Evolutionary conservation across 2,329 filamentous ascomycete genomes (phyloP).

Genomic region (Fonsecaea monophora): DNA sequence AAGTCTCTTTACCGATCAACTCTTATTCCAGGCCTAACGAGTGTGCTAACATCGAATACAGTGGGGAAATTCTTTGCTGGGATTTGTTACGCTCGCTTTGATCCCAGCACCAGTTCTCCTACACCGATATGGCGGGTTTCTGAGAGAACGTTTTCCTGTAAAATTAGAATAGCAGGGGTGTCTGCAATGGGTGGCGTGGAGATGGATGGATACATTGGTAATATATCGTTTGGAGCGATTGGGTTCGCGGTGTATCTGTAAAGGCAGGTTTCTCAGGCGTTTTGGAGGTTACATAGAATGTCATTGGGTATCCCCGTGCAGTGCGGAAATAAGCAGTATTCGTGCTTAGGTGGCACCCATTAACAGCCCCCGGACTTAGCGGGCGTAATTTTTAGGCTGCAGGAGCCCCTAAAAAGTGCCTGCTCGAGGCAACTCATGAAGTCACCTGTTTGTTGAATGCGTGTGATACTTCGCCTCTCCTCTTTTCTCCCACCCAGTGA

Average conservation of each 20-base stretch:
- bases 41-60: conserved; percentile 4
- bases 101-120: conserved; percentile 14
- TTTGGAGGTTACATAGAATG: background rate
- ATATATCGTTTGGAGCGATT: background rate
- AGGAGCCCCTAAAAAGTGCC: too few species aligned
- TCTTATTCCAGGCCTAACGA: background rate
- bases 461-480: too few species aligned
- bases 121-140: conserved; percentile 6
- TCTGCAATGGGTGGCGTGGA: background rate
- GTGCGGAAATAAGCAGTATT: background rate
- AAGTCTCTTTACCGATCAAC: background rate
- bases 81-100: conserved; percentile 17
- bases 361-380: too few species aligned
- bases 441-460: too few species aligned
- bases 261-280: too few species aligned
- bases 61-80: conserved; percentile 21
- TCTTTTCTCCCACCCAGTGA: too few species aligned
- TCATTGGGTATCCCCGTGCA: background rate
- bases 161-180: background rate
- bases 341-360: background rate
- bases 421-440: too few species aligned
- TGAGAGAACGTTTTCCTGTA: conserved; percentile 14
- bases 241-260: too few species aligned
- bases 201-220: background rate
- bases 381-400: too few species aligned